phyloP scores from a whole-genome alignment of 2,329 filamentous ascomycete genomes.

The Aspergillus thermomutatus region DNA sequence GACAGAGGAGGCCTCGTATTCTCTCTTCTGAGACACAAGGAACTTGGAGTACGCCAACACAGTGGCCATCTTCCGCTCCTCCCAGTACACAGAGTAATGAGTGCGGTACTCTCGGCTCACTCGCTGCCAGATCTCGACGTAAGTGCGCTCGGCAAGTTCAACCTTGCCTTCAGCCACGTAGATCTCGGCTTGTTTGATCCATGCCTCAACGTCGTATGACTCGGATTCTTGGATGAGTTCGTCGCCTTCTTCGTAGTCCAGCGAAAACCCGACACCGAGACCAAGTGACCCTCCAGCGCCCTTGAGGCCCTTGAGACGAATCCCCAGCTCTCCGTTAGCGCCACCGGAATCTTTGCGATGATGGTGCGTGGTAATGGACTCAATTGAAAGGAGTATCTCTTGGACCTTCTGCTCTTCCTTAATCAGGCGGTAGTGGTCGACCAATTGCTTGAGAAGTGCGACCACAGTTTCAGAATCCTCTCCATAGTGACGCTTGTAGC shows the following conservation, averaged over 20 bases:
- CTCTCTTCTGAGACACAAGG: conserved; percentile 45
- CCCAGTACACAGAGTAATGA: conserved; percentile 44
- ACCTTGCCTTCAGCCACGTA: conserved; percentile 31
- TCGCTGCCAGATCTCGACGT: conserved; percentile 52
- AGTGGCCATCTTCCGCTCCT: conserved; percentile 47
- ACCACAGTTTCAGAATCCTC: conserved; percentile 44
- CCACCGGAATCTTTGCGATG: conserved; percentile 15
- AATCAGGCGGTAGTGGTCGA: conserved; percentile 46
- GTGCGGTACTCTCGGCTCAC: conserved; percentile 45
- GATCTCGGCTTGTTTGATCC: conserved; percentile 38
- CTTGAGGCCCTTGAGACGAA: not conserved
- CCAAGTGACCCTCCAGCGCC: not conserved
- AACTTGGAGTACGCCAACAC: conserved; percentile 48
- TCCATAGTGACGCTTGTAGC: conserved; percentile 48
- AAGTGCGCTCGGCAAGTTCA: conserved; percentile 45
- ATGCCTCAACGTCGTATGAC: conserved; percentile 33
- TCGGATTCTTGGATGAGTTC: conserved; percentile 8
- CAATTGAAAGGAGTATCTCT: conserved; percentile 30
- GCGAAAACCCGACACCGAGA: not conserved
- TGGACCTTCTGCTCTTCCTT: conserved; percentile 45
- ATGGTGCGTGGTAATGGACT: conserved; percentile 14
- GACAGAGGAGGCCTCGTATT: conserved; percentile 45
- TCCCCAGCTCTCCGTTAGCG: conserved; percentile 22
- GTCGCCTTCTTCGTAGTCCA: not conserved
- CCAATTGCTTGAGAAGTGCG: conserved; percentile 41